A percentile compares a stretch with the other conserved stretches of the same genome.
Conservation (phyloP, 2,329 filamentous ascomycete species). For the Pseudocercospora crystallina region DNA sequence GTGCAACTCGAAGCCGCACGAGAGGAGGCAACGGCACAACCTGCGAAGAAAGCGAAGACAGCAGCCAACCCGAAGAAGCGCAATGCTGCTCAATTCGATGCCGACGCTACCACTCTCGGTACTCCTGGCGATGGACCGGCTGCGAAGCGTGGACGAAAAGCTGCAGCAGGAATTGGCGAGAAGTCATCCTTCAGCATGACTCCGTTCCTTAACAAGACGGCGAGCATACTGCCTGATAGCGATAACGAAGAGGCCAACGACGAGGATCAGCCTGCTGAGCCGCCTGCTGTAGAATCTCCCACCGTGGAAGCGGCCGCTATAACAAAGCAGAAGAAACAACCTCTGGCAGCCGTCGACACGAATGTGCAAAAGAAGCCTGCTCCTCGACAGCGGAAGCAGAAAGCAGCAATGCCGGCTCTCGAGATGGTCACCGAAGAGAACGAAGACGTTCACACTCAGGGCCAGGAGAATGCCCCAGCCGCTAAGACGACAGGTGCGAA, state of each 20-base stretch:
- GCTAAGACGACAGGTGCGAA: constrained; percentile 34
- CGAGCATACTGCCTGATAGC: constrained; percentile 52
- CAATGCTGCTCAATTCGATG: constrained; percentile 44
- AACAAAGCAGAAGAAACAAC: constrained; percentile 38
- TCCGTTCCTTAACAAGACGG: constrained; percentile 80
- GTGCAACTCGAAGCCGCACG: constrained; percentile 48
- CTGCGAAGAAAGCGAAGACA: constrained; percentile 36
- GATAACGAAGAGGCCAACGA: constrained; percentile 38
- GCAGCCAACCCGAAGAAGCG: constrained; percentile 41
- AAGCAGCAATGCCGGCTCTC: constrained; percentile 36
- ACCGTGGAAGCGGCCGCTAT: constrained; percentile 27
- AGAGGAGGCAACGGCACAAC: constrained; percentile 34
- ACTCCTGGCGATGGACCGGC: constrained; percentile 50
- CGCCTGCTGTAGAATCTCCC: constrained; percentile 22
- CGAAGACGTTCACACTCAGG: constrained; percentile 36
- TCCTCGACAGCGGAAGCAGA: constrained; percentile 39
- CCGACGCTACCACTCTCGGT: constrained; percentile 48
- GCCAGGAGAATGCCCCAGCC: constrained; percentile 37
- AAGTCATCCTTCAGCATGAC: constrained; percentile 94
- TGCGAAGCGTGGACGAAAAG: constrained; percentile 48
- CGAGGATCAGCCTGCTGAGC: constrained; percentile 27
- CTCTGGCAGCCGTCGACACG: constrained; percentile 45
- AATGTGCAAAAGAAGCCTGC: constrained; percentile 44
- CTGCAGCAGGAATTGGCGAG: constrained; percentile 66
- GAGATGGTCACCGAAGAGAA: constrained; percentile 47